phyloP scores from a whole-genome alignment of 352 stramenopile genomes.

The Phytopythium litorale region DNA sequence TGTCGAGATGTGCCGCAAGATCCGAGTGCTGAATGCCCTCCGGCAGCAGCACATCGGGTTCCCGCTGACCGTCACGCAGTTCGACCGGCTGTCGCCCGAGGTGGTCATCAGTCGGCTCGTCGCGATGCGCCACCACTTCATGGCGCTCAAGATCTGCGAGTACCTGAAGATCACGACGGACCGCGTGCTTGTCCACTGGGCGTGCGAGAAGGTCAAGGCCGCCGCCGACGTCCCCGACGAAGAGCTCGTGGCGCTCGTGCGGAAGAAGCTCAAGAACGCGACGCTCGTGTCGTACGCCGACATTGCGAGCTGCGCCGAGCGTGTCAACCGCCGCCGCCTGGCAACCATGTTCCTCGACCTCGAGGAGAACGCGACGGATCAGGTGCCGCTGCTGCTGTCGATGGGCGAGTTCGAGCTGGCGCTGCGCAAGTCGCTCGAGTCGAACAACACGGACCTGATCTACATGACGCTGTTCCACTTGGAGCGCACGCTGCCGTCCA shows the following conservation, averaged over 20 bases:
- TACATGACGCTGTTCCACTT: conserved; percentile 89
- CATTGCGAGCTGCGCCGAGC: conserved; percentile 79
- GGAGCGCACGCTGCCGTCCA: conserved; percentile 70
- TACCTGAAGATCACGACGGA: conserved; percentile 87
- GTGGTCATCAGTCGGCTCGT: conserved; percentile 86
- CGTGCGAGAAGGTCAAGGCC: conserved; percentile 86
- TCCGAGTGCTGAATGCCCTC: conserved; percentile 89
- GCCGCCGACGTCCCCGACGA: conserved; percentile 65
- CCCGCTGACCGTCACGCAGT: conserved; percentile 76
- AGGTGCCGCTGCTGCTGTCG: conserved; percentile 85
- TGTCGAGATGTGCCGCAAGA: conserved; percentile 86
- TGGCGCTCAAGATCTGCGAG: conserved; percentile 90
- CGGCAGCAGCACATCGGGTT: conserved; percentile 78
- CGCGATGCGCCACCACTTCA: conserved; percentile 80
- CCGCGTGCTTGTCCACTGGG: conserved; percentile 88
- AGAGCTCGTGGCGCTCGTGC: conserved; percentile 77
- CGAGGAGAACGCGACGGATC: conserved; percentile 85
- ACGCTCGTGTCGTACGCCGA: conserved; percentile 80
- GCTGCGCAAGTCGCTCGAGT: conserved; percentile 85
- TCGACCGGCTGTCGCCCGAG: conserved; percentile 77
- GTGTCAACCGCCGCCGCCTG: conserved; percentile 73
- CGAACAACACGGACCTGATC: conserved; percentile 87
- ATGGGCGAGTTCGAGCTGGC: conserved; percentile 91
- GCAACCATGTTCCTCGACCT: conserved; percentile 89
- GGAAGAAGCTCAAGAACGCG: conserved; percentile 79